Base-by-base conservation (phyloP, 257 asterid species). In the Avicennia marina region DNA sequence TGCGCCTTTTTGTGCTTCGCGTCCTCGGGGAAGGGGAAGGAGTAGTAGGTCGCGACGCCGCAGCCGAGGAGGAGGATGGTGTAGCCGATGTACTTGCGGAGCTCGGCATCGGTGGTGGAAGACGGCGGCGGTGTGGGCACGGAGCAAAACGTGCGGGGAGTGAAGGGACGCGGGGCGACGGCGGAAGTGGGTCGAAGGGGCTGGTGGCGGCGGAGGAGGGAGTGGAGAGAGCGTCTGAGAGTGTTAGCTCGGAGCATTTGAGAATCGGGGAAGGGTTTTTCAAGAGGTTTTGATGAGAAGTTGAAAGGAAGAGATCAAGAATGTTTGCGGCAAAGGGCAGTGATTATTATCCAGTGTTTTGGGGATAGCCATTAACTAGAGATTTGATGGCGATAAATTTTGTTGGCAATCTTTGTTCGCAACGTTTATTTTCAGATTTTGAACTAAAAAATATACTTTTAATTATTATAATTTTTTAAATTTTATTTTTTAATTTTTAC, bases 61-160 rank as follows among this genome's bases (percentile, higher is more conserved):
- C 89, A 83, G 44, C 84, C 93, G 38, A 88, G 70, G 66, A 88
- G 63, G 68, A 91, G 97, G 75, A 77, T 21, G 32, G 83, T 57
- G 86, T 88, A 91, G 45, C 98, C 96, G 38, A 85, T 24, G 82
- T 91, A 91, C 41, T 81, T 82, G 22, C 97, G 97, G 66, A 88
- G 52, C 60, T 91, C 95, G 42, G 95, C 74, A 53, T 91, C 95
- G 62, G 84, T 22, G 53, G 80, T 43, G 45, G 95, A 60, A 13
- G 94, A 36, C 13, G 72, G 56, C 18, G 85, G 65, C 11, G 87
- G 73, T 64, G 63, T 25, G 67, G 75, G 66, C 1, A 43, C 27
- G 5, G 87, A 64, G 69, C 72, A 73, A 39, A 67, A 76, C 47
- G 47, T 73, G 68, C 73, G 81, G 67, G 39, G 51, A 17, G 62